Conservation (phyloP, 192 early-diverging fungal species). For the Backusella liffmaniae region DNA sequence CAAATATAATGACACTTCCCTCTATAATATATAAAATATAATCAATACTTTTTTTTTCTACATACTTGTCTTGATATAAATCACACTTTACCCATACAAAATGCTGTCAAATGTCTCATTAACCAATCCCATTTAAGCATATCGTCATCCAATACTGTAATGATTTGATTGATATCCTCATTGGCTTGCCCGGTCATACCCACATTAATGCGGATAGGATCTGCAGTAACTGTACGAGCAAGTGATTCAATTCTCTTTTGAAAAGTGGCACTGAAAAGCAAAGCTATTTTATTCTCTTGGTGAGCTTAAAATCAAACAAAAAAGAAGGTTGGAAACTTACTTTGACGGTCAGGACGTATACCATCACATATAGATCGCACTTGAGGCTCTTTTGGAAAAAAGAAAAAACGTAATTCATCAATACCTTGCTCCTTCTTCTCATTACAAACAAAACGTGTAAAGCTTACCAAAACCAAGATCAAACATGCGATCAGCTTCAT, state of each 20-base stretch:
- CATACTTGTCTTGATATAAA: neutral
- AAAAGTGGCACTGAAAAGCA: conserved; percentile 83
- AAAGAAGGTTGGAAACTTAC: conserved; percentile 29
- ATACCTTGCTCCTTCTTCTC: neutral
- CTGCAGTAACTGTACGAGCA: conserved; percentile 66
- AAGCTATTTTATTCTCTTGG: conserved; percentile 23
- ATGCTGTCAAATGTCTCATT: conserved; percentile 47
- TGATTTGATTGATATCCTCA: conserved; percentile 71
- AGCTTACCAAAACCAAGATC: conserved; percentile 88
- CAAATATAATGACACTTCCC: conserved; percentile 78
- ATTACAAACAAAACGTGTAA: conserved; percentile 3
- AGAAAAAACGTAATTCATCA: neutral
- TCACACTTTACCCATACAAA: conserved; percentile 48
- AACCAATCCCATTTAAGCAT: conserved; percentile 77
- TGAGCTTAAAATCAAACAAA: neutral
- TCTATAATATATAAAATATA: conserved; percentile 20
- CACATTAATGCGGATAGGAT: conserved; percentile 73
- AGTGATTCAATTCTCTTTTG: conserved; percentile 66
- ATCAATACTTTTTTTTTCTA: neutral
- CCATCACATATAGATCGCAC: conserved; percentile 78
- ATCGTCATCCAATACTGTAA: conserved; percentile 64
- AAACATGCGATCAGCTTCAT: conserved; percentile 97
- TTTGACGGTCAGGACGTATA: conserved; percentile 81
- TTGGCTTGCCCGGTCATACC: conserved; percentile 72
- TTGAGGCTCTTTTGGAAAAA: conserved; percentile 55